A percentile compares a stretch with the other conserved stretches of the same genome.
Evolutionary conservation across 768 basidiomycete species (phyloP).

Genomic region (Austroboletus festivus): DNA sequence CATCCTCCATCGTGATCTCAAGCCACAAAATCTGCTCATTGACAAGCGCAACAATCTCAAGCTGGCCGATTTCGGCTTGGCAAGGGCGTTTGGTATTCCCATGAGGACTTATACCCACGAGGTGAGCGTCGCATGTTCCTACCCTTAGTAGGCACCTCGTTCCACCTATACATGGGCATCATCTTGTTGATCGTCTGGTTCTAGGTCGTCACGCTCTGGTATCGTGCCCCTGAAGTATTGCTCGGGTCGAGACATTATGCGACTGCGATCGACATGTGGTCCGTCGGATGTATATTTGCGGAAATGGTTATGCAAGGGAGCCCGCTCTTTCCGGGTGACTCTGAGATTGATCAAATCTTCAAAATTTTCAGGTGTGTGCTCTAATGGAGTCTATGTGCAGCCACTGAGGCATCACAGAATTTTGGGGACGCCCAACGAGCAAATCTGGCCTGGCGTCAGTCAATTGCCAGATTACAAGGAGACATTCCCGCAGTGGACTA

Average conservation of each 20-base stretch:
- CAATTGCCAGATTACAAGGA: conserved; percentile 92
- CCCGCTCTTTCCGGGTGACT: conserved; percentile 97
- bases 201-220: conserved; percentile 99
- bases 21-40: conserved; percentile 94
- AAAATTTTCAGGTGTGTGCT: conserved; percentile 92
- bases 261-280: conserved; percentile 99
- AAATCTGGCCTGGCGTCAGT: conserved; percentile 87
- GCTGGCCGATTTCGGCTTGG: conserved; percentile 94
- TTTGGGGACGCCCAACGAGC: conserved; percentile 91
- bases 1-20: conserved; percentile 95
- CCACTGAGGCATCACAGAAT: no score
- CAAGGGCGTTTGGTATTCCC: conserved; percentile 96
- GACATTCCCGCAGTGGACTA: conserved; percentile 93
- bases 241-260: conserved; percentile 95
- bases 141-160: not conserved
- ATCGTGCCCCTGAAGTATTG: conserved; percentile 95
- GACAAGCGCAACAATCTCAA: conserved; percentile 88
- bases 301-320: conserved; percentile 94
- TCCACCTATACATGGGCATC: not conserved
- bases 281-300: conserved; percentile 97
- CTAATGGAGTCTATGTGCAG: no score
- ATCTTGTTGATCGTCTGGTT: conserved; percentile 10
- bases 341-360: conserved; percentile 99
- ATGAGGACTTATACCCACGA: conserved; percentile 99
- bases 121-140: conserved; percentile 44